Percentiles rank a stretch among this genome's conserved stretches.
These are phyloP conservation scores for Penicillium tannophilum DNA, from an alignment of 495 filamentous ascomycete genomes.

Conservation along the genomic window DNA sequence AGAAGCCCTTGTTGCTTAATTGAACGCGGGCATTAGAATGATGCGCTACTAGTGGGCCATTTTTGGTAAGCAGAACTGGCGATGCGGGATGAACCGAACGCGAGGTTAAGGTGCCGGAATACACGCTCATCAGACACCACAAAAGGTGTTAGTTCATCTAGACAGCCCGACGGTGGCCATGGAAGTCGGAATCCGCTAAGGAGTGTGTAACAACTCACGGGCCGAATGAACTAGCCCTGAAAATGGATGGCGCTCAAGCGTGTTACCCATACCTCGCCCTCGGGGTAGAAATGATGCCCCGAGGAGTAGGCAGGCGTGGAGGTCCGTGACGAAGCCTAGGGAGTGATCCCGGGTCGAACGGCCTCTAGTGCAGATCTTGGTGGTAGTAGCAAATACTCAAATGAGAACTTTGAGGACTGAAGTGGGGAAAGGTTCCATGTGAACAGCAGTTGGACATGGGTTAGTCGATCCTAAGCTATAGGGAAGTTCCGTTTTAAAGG, in stretches of 20 bases:
- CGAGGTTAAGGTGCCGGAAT: slow-evolving; percentile 71
- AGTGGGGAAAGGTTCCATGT: slow-evolving; percentile 72
- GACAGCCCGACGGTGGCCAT: slow-evolving; percentile 65
- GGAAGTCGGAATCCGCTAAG: slow-evolving; percentile 67
- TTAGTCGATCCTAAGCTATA: slow-evolving; percentile 71
- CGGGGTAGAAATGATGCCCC: slow-evolving; percentile 60
- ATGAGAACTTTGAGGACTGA: slow-evolving; percentile 74
- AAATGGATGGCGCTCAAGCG: slow-evolving; percentile 69
- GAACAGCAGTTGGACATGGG: slow-evolving; percentile 70
- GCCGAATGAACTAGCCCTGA: slow-evolving; percentile 66
- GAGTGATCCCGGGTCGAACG: slow-evolving; percentile 67
- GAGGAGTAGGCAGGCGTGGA: slow-evolving; percentile 57
- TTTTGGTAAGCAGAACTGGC: slow-evolving; percentile 73
- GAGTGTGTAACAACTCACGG: slow-evolving; percentile 65
- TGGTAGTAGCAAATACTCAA: slow-evolving; percentile 77
- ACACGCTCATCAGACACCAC: slow-evolving; percentile 70
- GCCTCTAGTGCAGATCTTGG: slow-evolving; percentile 73
- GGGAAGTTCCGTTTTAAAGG: slow-evolving; percentile 66
- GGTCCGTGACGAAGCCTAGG: slow-evolving; percentile 64
- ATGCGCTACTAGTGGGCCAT: slow-evolving; percentile 65
- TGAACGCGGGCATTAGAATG: slow-evolving; percentile 71
- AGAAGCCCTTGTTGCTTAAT: slow-evolving; percentile 71
- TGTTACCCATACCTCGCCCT: slow-evolving; percentile 65
- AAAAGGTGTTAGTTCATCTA: slow-evolving; percentile 67
- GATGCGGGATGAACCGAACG: slow-evolving; percentile 71